Percentiles rank a stretch among this genome's conserved stretches.
Conservation (phyloP, 306 rosid genomes). For the Astragalus membranaceus region DNA sequence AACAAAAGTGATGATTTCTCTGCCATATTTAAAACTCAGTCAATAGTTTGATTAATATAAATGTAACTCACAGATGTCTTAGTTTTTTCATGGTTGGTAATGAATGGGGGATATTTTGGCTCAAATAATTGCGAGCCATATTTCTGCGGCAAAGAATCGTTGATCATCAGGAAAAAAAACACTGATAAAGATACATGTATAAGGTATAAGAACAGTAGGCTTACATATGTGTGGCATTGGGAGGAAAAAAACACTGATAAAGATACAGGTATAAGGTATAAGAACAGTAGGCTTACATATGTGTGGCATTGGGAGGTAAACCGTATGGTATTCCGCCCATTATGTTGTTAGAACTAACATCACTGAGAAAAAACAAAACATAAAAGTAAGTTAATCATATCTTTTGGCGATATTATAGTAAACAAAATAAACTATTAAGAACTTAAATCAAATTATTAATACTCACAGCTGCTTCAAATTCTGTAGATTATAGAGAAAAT, state of each 20-base stretch:
- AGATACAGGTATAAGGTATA: not conserved
- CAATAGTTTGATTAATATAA: constrained; percentile 22
- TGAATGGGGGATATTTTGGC: too few relatives aligned
- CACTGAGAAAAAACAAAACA: constrained; percentile 45
- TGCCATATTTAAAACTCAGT: constrained; percentile 12
- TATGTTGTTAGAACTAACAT: constrained; percentile 68
- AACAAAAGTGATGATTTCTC: constrained; percentile 8
- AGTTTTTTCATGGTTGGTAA: too few relatives aligned
- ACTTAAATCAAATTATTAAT: not conserved
- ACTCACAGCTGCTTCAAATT: constrained; percentile 70
- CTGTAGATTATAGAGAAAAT: constrained; percentile 48
- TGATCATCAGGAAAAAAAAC: too few relatives aligned
- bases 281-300: constrained; percentile 49
- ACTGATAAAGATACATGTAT: too few relatives aligned
- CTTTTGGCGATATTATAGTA: not conserved
- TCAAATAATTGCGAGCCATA: too few relatives aligned
- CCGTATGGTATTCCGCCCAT: constrained; percentile 60
- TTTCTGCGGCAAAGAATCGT: too few relatives aligned
- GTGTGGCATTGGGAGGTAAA: constrained; percentile 80
- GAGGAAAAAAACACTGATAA: too few relatives aligned
- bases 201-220: too few relatives aligned
- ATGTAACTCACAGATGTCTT: constrained; percentile 72
- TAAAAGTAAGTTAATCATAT: not conserved
- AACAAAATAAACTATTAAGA: not conserved
- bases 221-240: too few relatives aligned